Evolutionary conservation across 352 stramenopile species (phyloP).

Genomic region (Phytophthora boehmeriae): DNA sequence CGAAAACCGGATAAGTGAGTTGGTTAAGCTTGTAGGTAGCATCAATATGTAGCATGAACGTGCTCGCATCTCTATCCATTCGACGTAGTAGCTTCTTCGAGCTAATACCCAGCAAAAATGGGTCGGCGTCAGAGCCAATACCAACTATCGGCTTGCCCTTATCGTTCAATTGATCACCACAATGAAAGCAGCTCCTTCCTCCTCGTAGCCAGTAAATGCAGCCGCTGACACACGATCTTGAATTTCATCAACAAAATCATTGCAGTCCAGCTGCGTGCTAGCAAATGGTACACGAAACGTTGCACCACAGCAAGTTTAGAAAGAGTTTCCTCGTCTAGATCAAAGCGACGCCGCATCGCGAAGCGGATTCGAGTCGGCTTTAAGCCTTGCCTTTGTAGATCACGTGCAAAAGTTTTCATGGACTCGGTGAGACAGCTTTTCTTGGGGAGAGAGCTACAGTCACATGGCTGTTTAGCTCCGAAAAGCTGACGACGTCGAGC

Average conservation of each 20-base stretch:
- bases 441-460: background rate
- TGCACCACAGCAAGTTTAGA: background rate
- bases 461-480: background rate
- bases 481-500: background rate
- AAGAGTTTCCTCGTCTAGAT: background rate
- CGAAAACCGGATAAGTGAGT: background rate
- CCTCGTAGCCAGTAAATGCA: background rate
- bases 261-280: background rate
- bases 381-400: background rate
- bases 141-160: background rate
- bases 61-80: background rate
- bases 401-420: slow-evolving; percentile 8
- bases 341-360: background rate
- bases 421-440: background rate
- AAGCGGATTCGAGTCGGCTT: background rate
- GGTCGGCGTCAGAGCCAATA: slow-evolving; percentile 10
- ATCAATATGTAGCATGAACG: background rate
- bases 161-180: background rate
- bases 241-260: background rate
- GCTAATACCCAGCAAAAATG: background rate
- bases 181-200: background rate
- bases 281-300: background rate
- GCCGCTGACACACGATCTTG: background rate
- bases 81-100: background rate
- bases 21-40: background rate